Percentiles rank a stretch among this genome's conserved stretches.
Conservation (phyloP, 129 eudicot species). For the Escallonia rubra region DNA sequence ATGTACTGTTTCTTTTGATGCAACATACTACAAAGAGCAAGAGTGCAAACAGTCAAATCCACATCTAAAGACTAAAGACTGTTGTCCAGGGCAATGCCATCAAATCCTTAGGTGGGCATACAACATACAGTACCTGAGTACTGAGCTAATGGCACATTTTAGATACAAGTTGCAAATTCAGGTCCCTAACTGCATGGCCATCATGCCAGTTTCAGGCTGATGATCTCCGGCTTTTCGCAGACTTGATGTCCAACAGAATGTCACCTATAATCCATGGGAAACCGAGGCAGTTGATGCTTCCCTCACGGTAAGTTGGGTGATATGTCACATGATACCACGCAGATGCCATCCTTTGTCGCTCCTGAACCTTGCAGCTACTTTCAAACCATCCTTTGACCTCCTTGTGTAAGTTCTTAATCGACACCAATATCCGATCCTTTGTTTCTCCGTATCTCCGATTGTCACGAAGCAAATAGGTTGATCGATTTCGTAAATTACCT, state of each 20-base stretch:
- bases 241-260: conserved; percentile 50
- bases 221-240: conserved; percentile 27
- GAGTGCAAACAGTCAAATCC: too few species aligned
- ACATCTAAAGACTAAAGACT: too few species aligned
- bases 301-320: conserved; percentile 46
- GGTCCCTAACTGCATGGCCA: too few species aligned
- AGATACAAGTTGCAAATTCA: too few species aligned
- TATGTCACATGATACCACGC: conserved; percentile 94
- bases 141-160: too few species aligned
- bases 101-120: too few species aligned
- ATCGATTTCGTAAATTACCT: conserved; percentile 56
- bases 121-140: too few species aligned
- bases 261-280: conserved; percentile 90
- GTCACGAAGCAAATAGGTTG: conserved; percentile 61
- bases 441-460: conserved; percentile 72
- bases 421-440: conserved; percentile 66
- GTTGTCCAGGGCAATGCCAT: too few species aligned
- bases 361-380: conserved; percentile 37
- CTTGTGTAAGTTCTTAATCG: conserved; percentile 56
- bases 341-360: conserved; percentile 52
- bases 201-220: conserved; percentile 6
- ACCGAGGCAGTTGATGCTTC: conserved; percentile 51
- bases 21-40: too few species aligned
- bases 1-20: too few species aligned
- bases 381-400: conserved; percentile 76